Percentiles rank a stretch among this genome's conserved stretches.
These are phyloP conservation scores for Graphilbum fragrans DNA, from an alignment of 2,329 filamentous ascomycete genomes.

Conservation along the genomic window DNA sequence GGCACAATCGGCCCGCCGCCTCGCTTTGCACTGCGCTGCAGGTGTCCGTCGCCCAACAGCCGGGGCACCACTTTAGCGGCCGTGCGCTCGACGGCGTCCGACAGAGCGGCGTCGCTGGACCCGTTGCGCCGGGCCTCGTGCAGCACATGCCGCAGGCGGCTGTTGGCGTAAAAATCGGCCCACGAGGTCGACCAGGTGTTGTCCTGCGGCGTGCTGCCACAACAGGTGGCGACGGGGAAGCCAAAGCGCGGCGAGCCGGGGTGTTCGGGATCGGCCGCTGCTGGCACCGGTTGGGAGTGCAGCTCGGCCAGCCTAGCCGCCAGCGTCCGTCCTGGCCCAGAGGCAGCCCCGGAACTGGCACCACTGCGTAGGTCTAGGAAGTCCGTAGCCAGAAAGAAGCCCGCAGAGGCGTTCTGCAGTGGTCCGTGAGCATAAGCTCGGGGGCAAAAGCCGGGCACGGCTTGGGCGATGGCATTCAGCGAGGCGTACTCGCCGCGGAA, in stretches of 20 bases:
- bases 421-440: conserved; percentile 61
- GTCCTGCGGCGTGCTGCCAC: conserved; percentile 71
- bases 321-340: conserved; percentile 42
- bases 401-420: conserved; percentile 36
- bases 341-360: conserved; percentile 18
- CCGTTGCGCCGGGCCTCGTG: conserved; percentile 36
- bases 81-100: conserved; percentile 50
- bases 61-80: conserved; percentile 57
- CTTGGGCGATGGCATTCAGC: conserved; percentile 65
- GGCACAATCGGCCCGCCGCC: conserved; percentile 44
- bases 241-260: conserved; percentile 50
- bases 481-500: conserved; percentile 73
- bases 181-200: conserved; percentile 64
- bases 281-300: conserved; percentile 53
- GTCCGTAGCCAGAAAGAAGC: conserved; percentile 58
- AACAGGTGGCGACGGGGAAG: conserved; percentile 76
- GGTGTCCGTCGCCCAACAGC: conserved; percentile 55
- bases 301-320: conserved; percentile 67
- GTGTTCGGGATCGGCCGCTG: neutral
- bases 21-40: conserved; percentile 26
- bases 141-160: conserved; percentile 56
- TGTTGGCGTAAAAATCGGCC: conserved; percentile 77
- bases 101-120: conserved; percentile 50
- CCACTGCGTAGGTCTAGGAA: conserved; percentile 56
- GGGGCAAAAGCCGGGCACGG: conserved; percentile 66